Base-by-base conservation (phyloP, 768 basidiomycete species). In the Plicaturopsis crispa region DNA sequence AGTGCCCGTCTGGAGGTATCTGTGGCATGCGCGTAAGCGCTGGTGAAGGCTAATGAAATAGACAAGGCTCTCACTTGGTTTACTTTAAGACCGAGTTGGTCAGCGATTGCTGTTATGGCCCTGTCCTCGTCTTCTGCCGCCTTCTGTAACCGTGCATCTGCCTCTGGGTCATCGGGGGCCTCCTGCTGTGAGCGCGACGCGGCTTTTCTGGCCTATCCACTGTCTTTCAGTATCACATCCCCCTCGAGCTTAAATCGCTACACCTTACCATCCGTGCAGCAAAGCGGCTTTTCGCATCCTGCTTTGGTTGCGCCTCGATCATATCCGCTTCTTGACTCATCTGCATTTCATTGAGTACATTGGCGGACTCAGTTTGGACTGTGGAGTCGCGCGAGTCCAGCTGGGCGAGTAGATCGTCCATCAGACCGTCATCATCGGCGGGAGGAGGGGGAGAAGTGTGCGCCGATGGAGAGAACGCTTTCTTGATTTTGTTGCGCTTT, bases 1-100 rank as follows among this genome's bases (percentile, higher is more conserved):
- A 98, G 50, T 98, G 93, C 0, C 94, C 94, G 50, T 98, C 94
- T 13, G 94, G 90, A 42, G 80, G 80, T 49, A 97, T 83, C 91
- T 96, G 48, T 45, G n/a, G 23, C 31, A 24, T 37, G 17, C n/a
- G n/a, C n/a, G n/a, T n/a, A n/a, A n/a, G 11, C 19, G 17, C 39
- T 24, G 24, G 24, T 18, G 32, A 33, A 30, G n/a, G 16, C 18
- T 14, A 17, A 30, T 31, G 24, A 20, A 18, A 32, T 26, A 24
- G 18, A 13, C 35, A 44, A 32, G 18, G 30, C 35, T 24, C 33
- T 39, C 40, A 80, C 85, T 69, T 90, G 77, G 44, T 78, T 61
- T 28, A 86, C 66, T 41, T 76, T 69, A 23, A 90, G 62, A 14
- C 67, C 67, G n/a, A 82, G 61, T 33, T 80, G 69, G 34, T 81